Evolutionary conservation across 2,329 filamentous ascomycete genomes (phyloP), one percentile per base, ranked within the genome.

Genomic region (Diaporthe helianthi): DNA sequence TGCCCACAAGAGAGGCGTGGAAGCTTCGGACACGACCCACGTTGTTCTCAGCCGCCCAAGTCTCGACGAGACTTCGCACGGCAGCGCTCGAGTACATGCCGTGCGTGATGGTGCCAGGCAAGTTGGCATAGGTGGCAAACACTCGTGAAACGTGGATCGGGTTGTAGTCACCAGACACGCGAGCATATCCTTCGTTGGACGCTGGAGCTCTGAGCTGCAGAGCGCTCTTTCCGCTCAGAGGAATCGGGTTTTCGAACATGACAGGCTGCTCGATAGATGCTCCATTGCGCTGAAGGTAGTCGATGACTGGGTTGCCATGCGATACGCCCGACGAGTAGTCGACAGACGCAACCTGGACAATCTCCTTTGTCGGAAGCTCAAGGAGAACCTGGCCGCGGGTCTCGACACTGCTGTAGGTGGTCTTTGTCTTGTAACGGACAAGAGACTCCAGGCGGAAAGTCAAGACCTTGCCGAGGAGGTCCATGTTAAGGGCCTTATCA

Each of bases 81-180:
- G 96, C 93, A 73, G 96, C 96, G 81, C 95, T 98, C 1, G 95
- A 97, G 86, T 98, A 99, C 96, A 99, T 99, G 79, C 96, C 96
- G 79, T 99, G 96, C 1, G 96, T 99, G 77, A 99, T 99, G 53
- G 96, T 99, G 61, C 96, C 97, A 1, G 94, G 94, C 19, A 99
- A 87, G 79, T 94, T 96, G 79, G 96, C 97, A 76, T 98, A 99
- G 82, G 90, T 93, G 38, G 96, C 93, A 83, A 99, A 99, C 67
- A 98, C 93, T 68, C 96, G 92, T 15, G 96, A 98, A 53, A 99
- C 96, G 85, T 99, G 96, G 72, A 99, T 99, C 29, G 96, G 96
- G 82, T 99, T 99, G 87, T 94, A 99, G 80, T 99, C 96, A 55
- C 96, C 96, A 64, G 97, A 99, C 22, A 99, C 96, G 74, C 94